phyloP scores from a whole-genome alignment of 2,329 filamentous ascomycete genomes.

The Ophiostoma himal-ulmi region DNA sequence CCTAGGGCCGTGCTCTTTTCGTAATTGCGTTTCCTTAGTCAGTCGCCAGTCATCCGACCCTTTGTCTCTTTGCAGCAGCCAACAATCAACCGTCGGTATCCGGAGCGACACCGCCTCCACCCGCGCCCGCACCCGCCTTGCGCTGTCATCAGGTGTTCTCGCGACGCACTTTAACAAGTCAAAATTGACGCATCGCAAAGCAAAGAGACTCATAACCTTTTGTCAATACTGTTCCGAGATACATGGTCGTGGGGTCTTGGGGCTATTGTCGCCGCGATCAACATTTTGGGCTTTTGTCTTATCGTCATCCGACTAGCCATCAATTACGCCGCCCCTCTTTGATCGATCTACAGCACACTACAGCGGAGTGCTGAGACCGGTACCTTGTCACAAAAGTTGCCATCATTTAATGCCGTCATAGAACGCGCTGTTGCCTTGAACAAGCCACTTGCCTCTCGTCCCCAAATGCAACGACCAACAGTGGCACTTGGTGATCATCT shows the following conservation, averaged over 20 bases:
- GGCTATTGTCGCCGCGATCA: neutral
- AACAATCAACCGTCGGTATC: neutral
- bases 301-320: neutral
- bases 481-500: neutral
- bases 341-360: neutral
- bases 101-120: conserved; percentile 4
- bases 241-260: neutral
- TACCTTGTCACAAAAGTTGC: neutral
- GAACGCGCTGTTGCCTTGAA: neutral
- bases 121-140: neutral
- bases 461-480: neutral
- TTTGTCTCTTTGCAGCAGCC: neutral
- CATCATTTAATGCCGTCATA: neutral
- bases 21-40: neutral
- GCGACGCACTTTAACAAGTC: neutral
- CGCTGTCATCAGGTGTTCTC: neutral
- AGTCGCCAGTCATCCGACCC: neutral
- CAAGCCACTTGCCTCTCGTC: neutral
- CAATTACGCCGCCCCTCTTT: neutral
- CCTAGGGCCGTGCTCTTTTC: neutral
- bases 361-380: neutral
- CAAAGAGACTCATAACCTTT: neutral
- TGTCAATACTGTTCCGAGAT: neutral
- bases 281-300: neutral
- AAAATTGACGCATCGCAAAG: neutral